Evolutionary conservation across 805 yeast species (phyloP).

Genomic region (fission yeast (Schizosaccharomyces pombe)): DNA sequence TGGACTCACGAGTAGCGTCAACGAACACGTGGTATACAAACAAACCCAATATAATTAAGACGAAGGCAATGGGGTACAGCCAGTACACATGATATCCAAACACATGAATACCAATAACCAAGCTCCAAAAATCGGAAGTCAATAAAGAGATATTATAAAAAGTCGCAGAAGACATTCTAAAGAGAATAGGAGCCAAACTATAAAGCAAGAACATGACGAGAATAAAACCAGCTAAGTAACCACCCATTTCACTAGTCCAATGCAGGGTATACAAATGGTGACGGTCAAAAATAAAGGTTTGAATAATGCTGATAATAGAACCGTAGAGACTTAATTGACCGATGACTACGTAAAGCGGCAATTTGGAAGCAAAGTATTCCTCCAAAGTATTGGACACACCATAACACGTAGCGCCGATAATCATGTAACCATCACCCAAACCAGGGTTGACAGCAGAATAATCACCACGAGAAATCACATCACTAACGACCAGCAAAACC

Average conservation of each 20-base stretch:
- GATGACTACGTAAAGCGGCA: slow-evolving; percentile 23
- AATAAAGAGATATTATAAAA: slow-evolving; percentile 22
- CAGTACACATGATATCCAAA: slow-evolving; percentile 23
- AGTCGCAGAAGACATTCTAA: slow-evolving; percentile 25
- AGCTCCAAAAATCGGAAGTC: slow-evolving; percentile 25
- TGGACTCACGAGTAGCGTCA: slow-evolving; percentile 19
- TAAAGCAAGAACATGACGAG: slow-evolving; percentile 20
- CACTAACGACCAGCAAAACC: slow-evolving; percentile 21
- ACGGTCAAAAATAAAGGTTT: slow-evolving; percentile 23
- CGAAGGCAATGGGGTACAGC: slow-evolving; percentile 26
- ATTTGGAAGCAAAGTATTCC: slow-evolving; percentile 22
- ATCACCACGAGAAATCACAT: slow-evolving; percentile 16
- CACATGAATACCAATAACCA: slow-evolving; percentile 22
- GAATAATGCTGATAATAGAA: slow-evolving; percentile 21
- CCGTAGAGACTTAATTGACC: slow-evolving; percentile 24
- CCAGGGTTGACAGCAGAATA: slow-evolving; percentile 20
- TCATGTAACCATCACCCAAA: slow-evolving; percentile 23
- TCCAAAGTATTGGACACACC: slow-evolving; percentile 23
- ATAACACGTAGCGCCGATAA: slow-evolving; percentile 23
- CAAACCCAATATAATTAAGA: slow-evolving; percentile 21
- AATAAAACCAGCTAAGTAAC: slow-evolving; percentile 23
- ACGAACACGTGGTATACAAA: slow-evolving; percentile 19
- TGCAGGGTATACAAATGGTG: slow-evolving; percentile 16
- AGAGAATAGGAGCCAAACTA: slow-evolving; percentile 21
- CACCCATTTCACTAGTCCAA: slow-evolving; percentile 21